phyloP scores from a whole-genome alignment of 352 stramenopile genomes.

The Globisporangium spinosum region DNA sequence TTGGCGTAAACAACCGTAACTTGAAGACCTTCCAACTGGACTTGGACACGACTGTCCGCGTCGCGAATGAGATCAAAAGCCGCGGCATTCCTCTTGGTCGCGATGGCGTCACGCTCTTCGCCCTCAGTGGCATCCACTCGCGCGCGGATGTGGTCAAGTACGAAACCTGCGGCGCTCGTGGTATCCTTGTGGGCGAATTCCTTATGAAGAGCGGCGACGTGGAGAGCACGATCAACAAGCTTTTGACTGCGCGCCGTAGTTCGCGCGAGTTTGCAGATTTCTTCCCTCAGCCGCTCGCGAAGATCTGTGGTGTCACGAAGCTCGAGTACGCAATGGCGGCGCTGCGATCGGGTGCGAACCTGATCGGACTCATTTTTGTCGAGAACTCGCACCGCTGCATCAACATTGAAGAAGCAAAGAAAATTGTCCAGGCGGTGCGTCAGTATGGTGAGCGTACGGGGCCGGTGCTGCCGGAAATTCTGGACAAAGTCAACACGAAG shows the following conservation, averaged over 20 bases:
- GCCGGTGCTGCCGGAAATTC: slow-evolving; percentile 48
- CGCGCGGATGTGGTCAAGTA: slow-evolving; percentile 90
- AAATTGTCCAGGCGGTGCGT: slow-evolving; percentile 90
- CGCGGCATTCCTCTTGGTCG: slow-evolving; percentile 64
- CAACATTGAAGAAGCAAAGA: slow-evolving; percentile 73
- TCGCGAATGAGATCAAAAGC: slow-evolving; percentile 80
- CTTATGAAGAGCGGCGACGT: slow-evolving; percentile 96
- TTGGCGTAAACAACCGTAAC: slow-evolving; percentile 99
- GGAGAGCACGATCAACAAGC: slow-evolving; percentile 76
- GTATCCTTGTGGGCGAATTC: slow-evolving; percentile 95
- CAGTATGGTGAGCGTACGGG: slow-evolving; percentile 92
- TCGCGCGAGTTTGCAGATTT: slow-evolving; percentile 28
- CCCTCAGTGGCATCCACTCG: slow-evolving; percentile 95
- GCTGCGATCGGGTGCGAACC: slow-evolving; percentile 90
- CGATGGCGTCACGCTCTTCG: slow-evolving; percentile 86
- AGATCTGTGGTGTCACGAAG: slow-evolving; percentile 95
- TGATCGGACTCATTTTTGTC: slow-evolving; percentile 98
- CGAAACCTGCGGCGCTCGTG: slow-evolving; percentile 86
- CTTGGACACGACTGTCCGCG: slow-evolving; percentile 91
- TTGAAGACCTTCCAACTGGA: slow-evolving; percentile 98
- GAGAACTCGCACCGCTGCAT: slow-evolving; percentile 90
- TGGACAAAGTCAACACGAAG: slow-evolving; percentile 28
- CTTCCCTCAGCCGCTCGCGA: slow-evolving; percentile 60
- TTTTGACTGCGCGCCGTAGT: slow-evolving; percentile 39
- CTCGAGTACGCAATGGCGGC: slow-evolving; percentile 91